Evolutionary conservation across 495 filamentous ascomycete species (phyloP).

Genomic region (Talaromyces nanjingensis): DNA sequence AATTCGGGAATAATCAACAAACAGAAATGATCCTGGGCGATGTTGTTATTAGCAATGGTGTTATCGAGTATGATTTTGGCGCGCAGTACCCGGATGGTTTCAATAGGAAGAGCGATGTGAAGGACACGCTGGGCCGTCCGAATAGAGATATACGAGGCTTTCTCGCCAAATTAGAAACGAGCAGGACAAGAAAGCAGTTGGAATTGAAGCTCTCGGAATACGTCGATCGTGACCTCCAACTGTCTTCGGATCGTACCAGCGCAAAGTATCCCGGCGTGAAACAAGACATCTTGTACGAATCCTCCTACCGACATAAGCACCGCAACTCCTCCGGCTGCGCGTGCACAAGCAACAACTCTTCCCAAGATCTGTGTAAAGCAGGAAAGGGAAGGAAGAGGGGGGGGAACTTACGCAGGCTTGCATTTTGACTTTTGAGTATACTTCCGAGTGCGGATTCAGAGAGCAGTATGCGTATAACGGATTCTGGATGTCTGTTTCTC

Average conservation of each 20-base stretch:
- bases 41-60: constrained; percentile 25
- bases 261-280: constrained; percentile 13
- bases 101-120: constrained; percentile 11
- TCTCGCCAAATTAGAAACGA: constrained; percentile 11
- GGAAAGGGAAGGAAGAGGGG: no score
- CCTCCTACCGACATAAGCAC: constrained; percentile 18
- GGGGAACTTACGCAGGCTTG: background rate
- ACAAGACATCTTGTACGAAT: constrained; percentile 15
- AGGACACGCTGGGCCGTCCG: constrained; percentile 18
- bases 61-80: constrained; percentile 26
- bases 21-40: constrained; percentile 24
- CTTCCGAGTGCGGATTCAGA: no score
- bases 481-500: background rate
- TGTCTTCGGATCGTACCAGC: background rate
- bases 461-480: no score
- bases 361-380: background rate
- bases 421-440: no score
- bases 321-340: constrained; percentile 2
- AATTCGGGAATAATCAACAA: constrained; percentile 6
- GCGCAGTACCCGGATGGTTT: constrained; percentile 16
- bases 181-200: background rate
- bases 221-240: background rate
- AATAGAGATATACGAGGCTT: constrained; percentile 17
- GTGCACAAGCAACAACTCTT: background rate
- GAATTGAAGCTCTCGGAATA: background rate